Conservation (phyloP, 192 early-diverging fungal genomes). For the Chytriomyces sp. region DNA sequence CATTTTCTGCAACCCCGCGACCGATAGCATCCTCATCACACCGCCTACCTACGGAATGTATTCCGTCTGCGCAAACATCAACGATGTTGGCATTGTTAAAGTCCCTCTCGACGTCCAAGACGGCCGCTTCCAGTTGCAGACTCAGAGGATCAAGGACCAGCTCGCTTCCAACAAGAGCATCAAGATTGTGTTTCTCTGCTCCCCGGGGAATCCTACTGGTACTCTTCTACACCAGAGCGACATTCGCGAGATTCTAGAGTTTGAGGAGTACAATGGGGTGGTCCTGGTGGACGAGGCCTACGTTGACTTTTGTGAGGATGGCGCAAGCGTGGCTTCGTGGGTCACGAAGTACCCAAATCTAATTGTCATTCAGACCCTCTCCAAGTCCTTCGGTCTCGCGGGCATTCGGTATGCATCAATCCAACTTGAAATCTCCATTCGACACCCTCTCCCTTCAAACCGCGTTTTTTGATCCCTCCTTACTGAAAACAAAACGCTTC, state of each 20-base stretch:
- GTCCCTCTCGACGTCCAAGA: slow-evolving; percentile 77
- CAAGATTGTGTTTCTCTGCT: slow-evolving; percentile 95
- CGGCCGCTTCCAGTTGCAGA: slow-evolving; percentile 68
- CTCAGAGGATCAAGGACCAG: slow-evolving; percentile 63
- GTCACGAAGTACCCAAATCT: slow-evolving; percentile 86
- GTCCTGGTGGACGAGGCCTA: slow-evolving; percentile 95
- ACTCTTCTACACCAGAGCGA: slow-evolving; percentile 73
- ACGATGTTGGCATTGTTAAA: slow-evolving; percentile 90
- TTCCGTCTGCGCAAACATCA: slow-evolving; percentile 86
- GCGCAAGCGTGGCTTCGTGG: slow-evolving; percentile 77
- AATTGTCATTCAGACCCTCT: slow-evolving; percentile 96
- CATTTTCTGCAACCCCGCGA: slow-evolving; percentile 70
- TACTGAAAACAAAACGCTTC: too few relatives aligned
- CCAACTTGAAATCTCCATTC: neutral
- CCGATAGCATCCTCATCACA: slow-evolving; percentile 89
- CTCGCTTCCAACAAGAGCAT: slow-evolving; percentile 73
- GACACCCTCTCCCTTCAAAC: neutral
- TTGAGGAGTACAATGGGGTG: slow-evolving; percentile 75
- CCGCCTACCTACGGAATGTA: slow-evolving; percentile 99
- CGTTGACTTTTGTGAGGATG: slow-evolving; percentile 83
- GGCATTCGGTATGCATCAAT: slow-evolving; percentile 87
- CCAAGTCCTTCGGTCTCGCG: slow-evolving; percentile 97
- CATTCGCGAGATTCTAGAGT: slow-evolving; percentile 68
- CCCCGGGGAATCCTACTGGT: slow-evolving; percentile 98
- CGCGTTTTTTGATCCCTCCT: neutral